Conservation (phyloP, 2,329 filamentous ascomycete species). For the Botrytis squamosa region DNA sequence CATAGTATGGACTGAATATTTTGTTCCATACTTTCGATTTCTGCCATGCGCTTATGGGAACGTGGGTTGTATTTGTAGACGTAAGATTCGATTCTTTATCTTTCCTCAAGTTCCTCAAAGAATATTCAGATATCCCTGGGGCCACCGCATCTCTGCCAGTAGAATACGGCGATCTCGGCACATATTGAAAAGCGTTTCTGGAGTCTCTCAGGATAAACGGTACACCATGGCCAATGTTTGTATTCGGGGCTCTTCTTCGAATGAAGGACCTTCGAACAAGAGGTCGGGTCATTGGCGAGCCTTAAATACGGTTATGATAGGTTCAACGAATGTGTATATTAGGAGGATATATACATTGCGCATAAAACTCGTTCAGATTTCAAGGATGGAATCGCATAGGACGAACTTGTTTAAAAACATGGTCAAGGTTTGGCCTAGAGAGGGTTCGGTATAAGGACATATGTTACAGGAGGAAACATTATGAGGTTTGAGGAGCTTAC, state of each 20-base stretch:
- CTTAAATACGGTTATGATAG: not conserved
- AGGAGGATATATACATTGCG: not conserved
- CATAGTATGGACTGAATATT: constrained; percentile 11
- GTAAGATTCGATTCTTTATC: not conserved
- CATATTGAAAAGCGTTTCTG: not conserved
- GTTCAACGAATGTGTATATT: not conserved
- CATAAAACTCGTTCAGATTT: not conserved
- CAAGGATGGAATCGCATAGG: not conserved
- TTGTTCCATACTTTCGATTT: constrained; percentile 14
- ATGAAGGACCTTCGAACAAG: not conserved
- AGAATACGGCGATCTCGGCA: not conserved
- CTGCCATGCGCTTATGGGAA: not conserved
- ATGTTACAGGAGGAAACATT: not conserved
- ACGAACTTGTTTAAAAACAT: not conserved
- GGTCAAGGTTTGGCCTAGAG: not conserved
- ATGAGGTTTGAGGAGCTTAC: not conserved
- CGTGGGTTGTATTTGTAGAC: not conserved
- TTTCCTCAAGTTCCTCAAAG: not conserved
- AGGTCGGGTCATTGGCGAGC: not conserved
- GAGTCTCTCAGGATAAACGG: not conserved
- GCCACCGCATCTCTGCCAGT: not conserved
- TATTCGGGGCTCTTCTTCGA: not conserved
- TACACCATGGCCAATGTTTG: not conserved
- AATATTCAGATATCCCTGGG: not conserved
- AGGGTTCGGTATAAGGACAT: not conserved